phyloP scores from a whole-genome alignment of 1,139 yeast genomes.

The Meyerozyma sp. region DNA sequence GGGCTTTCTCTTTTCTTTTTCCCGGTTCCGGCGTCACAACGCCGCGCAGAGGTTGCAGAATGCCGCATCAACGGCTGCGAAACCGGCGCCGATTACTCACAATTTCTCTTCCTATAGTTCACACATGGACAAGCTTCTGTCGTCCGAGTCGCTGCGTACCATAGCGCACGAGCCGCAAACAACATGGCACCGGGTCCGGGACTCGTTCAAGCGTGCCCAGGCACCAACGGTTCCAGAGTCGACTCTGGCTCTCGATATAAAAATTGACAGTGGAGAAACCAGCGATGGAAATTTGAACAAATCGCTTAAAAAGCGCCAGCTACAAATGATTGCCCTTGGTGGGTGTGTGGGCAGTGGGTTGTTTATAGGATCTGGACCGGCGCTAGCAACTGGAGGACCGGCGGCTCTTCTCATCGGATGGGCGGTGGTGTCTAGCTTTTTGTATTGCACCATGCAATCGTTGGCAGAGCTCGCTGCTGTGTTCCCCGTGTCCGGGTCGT shows the following conservation, averaged over 20 bases:
- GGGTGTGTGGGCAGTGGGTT: constrained; percentile 19
- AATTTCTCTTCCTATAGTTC: not conserved
- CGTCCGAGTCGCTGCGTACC: not conserved
- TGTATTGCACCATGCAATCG: constrained; percentile 65
- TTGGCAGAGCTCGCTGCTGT: constrained; percentile 65
- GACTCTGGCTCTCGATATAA: constrained; percentile 3
- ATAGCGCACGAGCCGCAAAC: not conserved
- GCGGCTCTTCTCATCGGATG: constrained; percentile 36
- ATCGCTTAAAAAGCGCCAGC: constrained; percentile 27
- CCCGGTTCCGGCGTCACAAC: not conserved
- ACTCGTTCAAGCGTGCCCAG: constrained; percentile 23
- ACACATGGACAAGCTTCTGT: not conserved
- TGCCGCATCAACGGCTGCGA: constrained; percentile 1
- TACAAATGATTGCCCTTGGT: constrained; percentile 37
- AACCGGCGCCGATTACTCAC: not conserved
- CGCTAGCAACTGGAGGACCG: constrained; percentile 31
- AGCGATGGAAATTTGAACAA: constrained; percentile 17
- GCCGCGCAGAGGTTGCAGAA: not conserved
- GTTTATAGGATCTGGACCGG: constrained; percentile 14
- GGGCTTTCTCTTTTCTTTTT: no score
- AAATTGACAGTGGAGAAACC: not conserved
- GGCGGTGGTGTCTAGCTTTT: constrained; percentile 36
- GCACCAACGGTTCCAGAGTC: not conserved
- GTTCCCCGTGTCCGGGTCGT: constrained; percentile 70
- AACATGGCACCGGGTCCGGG: not conserved